These are phyloP conservation scores for Solanum rostratum DNA, from an alignment of 257 asterid species.

Conservation along the genomic window DNA sequence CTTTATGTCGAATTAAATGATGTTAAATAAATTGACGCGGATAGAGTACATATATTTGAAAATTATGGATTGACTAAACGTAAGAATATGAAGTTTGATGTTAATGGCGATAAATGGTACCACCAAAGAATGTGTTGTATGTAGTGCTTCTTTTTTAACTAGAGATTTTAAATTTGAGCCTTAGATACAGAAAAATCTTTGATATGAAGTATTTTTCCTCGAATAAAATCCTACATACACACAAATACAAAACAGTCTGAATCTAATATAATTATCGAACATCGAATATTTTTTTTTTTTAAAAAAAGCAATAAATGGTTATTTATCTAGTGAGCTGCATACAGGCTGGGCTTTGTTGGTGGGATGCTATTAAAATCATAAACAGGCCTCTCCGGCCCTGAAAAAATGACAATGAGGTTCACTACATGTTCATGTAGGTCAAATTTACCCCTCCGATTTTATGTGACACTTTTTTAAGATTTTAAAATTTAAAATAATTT, in stretches of 20 bases:
- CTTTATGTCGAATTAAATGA: too few species aligned
- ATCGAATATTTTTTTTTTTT: too few species aligned
- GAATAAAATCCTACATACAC: too few species aligned
- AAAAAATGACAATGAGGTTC: slow-evolving; percentile 1
- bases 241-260: too few species aligned
- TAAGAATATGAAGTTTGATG: not conserved
- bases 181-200: too few species aligned
- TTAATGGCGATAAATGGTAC: not conserved
- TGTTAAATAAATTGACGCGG: too few species aligned
- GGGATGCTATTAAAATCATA: not conserved
- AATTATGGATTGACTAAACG: not conserved
- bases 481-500: not conserved
- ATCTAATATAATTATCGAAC: too few species aligned
- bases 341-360: slow-evolving; percentile 14
- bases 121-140: too few species aligned
- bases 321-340: not conserved
- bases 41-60: not conserved
- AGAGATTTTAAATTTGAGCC: too few species aligned
- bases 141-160: too few species aligned
- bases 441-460: too few species aligned
- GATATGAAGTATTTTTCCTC: too few species aligned
- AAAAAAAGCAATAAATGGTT: not conserved
- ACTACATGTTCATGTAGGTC: not conserved
- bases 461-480: not conserved
- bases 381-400: slow-evolving; percentile 4